Evolutionary conservation across 129 eudicot species (phyloP).

Genomic region (Mikania micrantha): DNA sequence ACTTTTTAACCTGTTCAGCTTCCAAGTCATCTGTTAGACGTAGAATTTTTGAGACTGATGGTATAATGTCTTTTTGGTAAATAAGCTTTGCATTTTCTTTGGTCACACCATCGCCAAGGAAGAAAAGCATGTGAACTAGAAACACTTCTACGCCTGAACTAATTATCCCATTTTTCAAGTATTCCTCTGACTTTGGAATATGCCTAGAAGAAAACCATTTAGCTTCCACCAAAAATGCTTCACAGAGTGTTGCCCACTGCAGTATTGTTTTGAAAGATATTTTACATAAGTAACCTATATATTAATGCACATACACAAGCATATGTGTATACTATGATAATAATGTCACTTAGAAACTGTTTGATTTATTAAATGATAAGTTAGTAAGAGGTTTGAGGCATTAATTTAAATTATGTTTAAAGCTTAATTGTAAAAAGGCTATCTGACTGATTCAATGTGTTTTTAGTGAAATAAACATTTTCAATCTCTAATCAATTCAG

Average conservation of each 20-base stretch:
- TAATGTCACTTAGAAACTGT: background rate
- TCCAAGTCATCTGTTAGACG: conserved; percentile 45
- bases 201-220: conserved; percentile 38
- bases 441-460: no score
- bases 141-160: conserved; percentile 44
- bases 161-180: conserved; percentile 37
- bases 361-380: no score
- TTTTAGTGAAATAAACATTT: no score
- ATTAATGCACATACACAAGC: no score
- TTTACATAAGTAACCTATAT: background rate
- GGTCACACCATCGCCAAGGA: conserved; percentile 29
- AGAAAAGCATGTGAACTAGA: conserved; percentile 35
- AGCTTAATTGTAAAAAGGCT: no score
- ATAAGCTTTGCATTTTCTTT: background rate
- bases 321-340: background rate
- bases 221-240: conserved; percentile 50
- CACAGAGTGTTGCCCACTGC: conserved; percentile 44
- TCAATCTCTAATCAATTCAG: no score
- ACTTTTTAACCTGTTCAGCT: conserved; percentile 14
- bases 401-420: no score
- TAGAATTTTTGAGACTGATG: conserved; percentile 32
- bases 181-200: conserved; percentile 31
- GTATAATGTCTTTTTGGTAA: conserved; percentile 15
- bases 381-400: no score
- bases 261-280: background rate